These are phyloP conservation scores for Gaertneriomyces semiglobifer DNA, from an alignment of 192 early-diverging fungal genomes.

Conservation along the genomic window DNA sequence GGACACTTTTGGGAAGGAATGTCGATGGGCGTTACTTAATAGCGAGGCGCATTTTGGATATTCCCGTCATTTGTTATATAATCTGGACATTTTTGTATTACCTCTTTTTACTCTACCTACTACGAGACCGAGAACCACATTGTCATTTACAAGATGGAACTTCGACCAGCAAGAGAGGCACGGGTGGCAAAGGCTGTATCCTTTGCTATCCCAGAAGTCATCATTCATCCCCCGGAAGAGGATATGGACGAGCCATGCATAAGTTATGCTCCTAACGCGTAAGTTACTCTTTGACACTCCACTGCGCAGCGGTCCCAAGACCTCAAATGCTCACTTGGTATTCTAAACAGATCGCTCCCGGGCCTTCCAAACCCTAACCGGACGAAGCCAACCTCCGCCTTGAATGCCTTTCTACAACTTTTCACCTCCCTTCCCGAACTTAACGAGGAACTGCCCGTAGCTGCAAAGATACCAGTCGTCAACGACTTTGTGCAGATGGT, in stretches of 20 bases:
- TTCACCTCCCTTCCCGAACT: slow-evolving; percentile 16
- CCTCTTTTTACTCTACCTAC: neutral
- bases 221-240: slow-evolving; percentile 36
- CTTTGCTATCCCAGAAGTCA: slow-evolving; percentile 15
- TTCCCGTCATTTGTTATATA: too few species aligned
- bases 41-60: too few species aligned
- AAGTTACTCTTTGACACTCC: slow-evolving; percentile 5
- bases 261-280: slow-evolving; percentile 26
- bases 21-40: too few species aligned
- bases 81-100: too few species aligned
- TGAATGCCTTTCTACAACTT: slow-evolving; percentile 33
- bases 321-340: neutral
- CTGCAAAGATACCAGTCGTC: slow-evolving; percentile 8
- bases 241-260: slow-evolving; percentile 32
- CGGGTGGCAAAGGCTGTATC: neutral
- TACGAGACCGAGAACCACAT: neutral
- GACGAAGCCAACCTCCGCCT: slow-evolving; percentile 15
- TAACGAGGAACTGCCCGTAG: slow-evolving; percentile 29
- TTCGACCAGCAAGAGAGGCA: neutral
- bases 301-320: neutral
- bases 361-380: slow-evolving; percentile 15
- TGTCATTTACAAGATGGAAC: neutral
- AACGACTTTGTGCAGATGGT: slow-evolving; percentile 20
- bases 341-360: neutral
- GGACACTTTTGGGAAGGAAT: too few species aligned